Evolutionary conservation across 2,329 filamentous ascomycete genomes (phyloP), one percentile per base, ranked within the genome.

Genomic region (Penicillium fuscoglaucum): DNA sequence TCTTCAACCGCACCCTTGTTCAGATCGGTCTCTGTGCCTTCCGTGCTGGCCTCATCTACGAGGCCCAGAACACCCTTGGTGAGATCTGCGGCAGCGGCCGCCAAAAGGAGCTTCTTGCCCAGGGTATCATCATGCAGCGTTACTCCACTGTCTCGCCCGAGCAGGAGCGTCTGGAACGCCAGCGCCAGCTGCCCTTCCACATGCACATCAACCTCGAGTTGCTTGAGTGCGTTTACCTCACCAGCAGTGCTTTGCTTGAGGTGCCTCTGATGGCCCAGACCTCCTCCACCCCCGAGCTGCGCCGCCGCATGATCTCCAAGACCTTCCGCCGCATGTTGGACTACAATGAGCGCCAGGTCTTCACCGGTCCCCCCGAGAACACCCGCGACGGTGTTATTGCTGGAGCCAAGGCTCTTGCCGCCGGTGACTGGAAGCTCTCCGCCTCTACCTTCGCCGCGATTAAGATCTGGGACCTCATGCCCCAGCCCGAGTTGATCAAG

Each of bases 191-290:
- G 67, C 95, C 95, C 39, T 99, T 99, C 88, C 95, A 99, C 83
- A 97, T 99, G 92, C 95, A 99, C 84, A 99, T 99, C 83, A 99
- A 99, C 83, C 85, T 99, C 52, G 95, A 99, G 78, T 86, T 99
- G 55, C 86, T 99, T 40, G 95, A 99, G 82, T 98, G 95, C 73
- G 93, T 98, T 62, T 99, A 99, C 81, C 85, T 99, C 59, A 98
- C 95, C 51, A 98, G 93, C 83, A 97, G 92, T 80, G 99, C 99
- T 95, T 89, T 99, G 66, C 86, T 99, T 57, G 95, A 99, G 81
- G 98, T 99, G 63, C 95, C 95, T 60, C 88, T 98, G 47, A 88
- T 99, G 68, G 96, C 95, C 49, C 95, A 98, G 79, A 96, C 93
- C 37, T 95, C 95, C 66, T 98, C 93, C 8, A 95, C 93, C 24